Evolutionary conservation across 345 rosid genomes (phyloP).

Genomic region (Eucalyptus urophylla): DNA sequence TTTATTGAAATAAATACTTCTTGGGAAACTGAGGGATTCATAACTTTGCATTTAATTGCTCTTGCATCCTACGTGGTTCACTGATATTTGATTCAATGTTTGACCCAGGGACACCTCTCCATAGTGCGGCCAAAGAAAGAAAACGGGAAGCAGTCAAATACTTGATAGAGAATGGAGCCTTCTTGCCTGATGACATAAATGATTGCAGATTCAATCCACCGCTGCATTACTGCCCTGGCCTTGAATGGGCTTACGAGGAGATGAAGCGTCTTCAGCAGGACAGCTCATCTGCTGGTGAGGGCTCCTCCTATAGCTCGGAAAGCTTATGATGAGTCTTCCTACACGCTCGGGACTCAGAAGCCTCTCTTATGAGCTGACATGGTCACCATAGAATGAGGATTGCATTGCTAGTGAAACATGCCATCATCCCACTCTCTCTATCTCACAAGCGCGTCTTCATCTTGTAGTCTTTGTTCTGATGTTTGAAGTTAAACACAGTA

Average conservation of each 20-base stretch:
- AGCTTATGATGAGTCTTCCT: not conserved
- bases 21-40: not conserved
- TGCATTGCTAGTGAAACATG: not conserved
- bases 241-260: constrained; percentile 98
- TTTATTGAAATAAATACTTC: not conserved
- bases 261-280: constrained; percentile 37
- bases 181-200: constrained; percentile 71
- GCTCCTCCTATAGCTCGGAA: not conserved
- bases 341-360: not conserved
- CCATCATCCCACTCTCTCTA: not conserved
- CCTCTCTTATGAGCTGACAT: not conserved
- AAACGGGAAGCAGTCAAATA: constrained; percentile 81
- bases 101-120: constrained; percentile 86
- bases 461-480: not conserved
- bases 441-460: not conserved
- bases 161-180: constrained; percentile 84
- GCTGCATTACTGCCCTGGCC: constrained; percentile 87
- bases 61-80: not conserved
- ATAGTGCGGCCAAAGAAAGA: constrained; percentile 76
- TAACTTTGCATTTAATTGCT: not conserved
- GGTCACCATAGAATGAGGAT: not conserved
- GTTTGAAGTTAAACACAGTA: not conserved
- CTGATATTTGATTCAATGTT: not conserved
- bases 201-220: constrained; percentile 93
- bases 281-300: not conserved